phyloP scores from a whole-genome alignment of 179 eudicot genomes.

The Silene noctiflora region DNA sequence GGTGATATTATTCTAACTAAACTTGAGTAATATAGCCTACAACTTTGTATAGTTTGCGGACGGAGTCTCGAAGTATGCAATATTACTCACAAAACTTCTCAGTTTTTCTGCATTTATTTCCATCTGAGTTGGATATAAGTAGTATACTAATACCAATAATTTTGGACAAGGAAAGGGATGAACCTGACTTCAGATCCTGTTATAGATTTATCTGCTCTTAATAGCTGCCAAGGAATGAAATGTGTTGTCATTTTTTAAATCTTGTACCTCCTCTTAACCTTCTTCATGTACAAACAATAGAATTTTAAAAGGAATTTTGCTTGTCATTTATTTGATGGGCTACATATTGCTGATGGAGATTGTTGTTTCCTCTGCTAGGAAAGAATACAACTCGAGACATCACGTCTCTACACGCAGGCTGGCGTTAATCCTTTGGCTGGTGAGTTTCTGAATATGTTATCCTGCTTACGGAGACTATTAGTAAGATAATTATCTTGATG shows the following conservation, averaged over 20 bases:
- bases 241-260: not conserved
- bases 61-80: not conserved
- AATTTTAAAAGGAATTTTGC: not conserved
- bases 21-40: not conserved
- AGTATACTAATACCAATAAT: too few species aligned
- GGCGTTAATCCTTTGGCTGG: conserved; percentile 99
- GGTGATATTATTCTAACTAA: too few species aligned
- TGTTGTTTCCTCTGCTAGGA: conserved; percentile 47
- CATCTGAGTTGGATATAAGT: too few species aligned
- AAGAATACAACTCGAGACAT: conserved; percentile 95
- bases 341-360: not conserved
- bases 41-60: not conserved
- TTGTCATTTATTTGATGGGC: not conserved
- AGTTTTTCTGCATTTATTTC: not conserved
- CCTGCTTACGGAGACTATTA: not conserved
- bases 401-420: conserved; percentile 81
- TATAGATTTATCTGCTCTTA: not conserved
- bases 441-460: conserved; percentile 22
- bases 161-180: not conserved
- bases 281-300: not conserved
- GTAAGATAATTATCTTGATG: not conserved
- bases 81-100: not conserved
- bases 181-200: not conserved
- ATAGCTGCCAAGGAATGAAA: not conserved
- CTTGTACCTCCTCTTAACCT: not conserved